Percentiles rank a stretch among this genome's conserved stretches.
These are phyloP conservation scores for Lichtheimia ornata DNA, from an alignment of 371 early-diverging fungal genomes.

Conservation along the genomic window DNA sequence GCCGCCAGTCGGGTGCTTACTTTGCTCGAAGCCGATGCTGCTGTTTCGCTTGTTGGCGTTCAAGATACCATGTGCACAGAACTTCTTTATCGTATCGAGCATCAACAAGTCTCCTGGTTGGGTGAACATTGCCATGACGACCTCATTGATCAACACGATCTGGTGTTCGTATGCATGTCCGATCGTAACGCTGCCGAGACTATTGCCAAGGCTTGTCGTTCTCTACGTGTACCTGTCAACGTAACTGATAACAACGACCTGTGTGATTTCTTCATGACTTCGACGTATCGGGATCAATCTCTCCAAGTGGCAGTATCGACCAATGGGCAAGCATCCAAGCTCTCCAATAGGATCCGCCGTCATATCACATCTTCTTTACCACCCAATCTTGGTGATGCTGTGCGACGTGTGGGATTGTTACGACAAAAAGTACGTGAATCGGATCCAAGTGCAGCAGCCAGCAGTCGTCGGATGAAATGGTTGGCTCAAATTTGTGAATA, in stretches of 20 bases:
- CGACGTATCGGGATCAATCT: slow-evolving; percentile 70
- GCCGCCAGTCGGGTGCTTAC: slow-evolving; percentile 71
- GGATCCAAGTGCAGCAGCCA: slow-evolving; percentile 55
- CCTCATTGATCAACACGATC: slow-evolving; percentile 17
- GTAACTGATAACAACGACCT: slow-evolving; percentile 77
- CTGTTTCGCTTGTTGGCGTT: slow-evolving; percentile 55
- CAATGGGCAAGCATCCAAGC: slow-evolving; percentile 76
- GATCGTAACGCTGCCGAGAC: slow-evolving; percentile 32
- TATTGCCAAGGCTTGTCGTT: slow-evolving; percentile 55
- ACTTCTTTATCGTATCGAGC: slow-evolving; percentile 52
- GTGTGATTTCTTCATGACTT: slow-evolving; percentile 84
- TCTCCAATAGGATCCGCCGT: slow-evolving; percentile 71
- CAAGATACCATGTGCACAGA: slow-evolving; percentile 47
- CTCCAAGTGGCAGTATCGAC: slow-evolving; percentile 81
- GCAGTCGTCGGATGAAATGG: slow-evolving; percentile 72
- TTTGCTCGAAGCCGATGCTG: slow-evolving; percentile 73
- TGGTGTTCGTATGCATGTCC: slow-evolving; percentile 36
- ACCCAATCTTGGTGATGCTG: slow-evolving; percentile 60
- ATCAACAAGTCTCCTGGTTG: slow-evolving; percentile 50
- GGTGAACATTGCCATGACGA: slow-evolving; percentile 10
- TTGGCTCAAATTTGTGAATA: slow-evolving; percentile 74
- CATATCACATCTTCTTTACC: slow-evolving; percentile 61
- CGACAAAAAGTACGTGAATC: slow-evolving; percentile 56
- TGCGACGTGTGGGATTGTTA: slow-evolving; percentile 62
- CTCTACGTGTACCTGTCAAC: slow-evolving; percentile 68